Evolutionary conservation across 768 basidiomycete species (phyloP), one percentile per base, ranked within the genome.

Genomic region (Boletales sp.): DNA sequence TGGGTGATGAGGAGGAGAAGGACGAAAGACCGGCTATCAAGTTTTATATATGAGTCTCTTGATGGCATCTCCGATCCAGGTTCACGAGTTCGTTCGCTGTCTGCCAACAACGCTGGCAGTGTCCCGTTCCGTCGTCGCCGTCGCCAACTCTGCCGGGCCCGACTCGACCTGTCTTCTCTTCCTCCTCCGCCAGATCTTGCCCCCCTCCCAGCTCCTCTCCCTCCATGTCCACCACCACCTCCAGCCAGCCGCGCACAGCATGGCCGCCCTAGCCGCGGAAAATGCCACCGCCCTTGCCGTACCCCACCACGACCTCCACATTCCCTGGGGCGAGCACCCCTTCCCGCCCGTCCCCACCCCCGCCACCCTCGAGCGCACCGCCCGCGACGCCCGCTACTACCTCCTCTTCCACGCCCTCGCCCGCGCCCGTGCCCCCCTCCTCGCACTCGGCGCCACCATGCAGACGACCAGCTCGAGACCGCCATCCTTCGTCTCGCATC

Each of bases 391-490:
- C 29, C 80, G 90, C 18, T 83, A 83, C 55, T 69, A 70, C 40
- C 44, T 74, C 10, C 55, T 88, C 34, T 78, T 81, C 49, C 48
- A 69, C n/a, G 66, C 60, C 0, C 78, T 88, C 78, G 60, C 62
- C 6, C 51, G 54, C 2, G 51, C 64, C 0, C 58, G 72, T 1
- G 64, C 74, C 4, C 55, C 71, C 14, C 62, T 74, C 13, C 62
- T 90, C 47, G 85, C 84, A 1, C 75, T 84, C 43, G 90, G 79
- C n/a, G n/a, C 0, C 90, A 93, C 57, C 90, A 93, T 60, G 77
- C 77, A 4, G 88, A 93, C 60, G 90, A 93, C 61, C 88, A 92
- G 62, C 77, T 91, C 10, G 90, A 93, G 63, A 93, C 90, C 0
- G 75, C 82, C 29, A 68, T 93, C 45, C 82, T 90, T 75, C 80